These are phyloP conservation scores for Pisolithus albus DNA, from an alignment of 768 basidiomycete genomes.

Conservation along the genomic window DNA sequence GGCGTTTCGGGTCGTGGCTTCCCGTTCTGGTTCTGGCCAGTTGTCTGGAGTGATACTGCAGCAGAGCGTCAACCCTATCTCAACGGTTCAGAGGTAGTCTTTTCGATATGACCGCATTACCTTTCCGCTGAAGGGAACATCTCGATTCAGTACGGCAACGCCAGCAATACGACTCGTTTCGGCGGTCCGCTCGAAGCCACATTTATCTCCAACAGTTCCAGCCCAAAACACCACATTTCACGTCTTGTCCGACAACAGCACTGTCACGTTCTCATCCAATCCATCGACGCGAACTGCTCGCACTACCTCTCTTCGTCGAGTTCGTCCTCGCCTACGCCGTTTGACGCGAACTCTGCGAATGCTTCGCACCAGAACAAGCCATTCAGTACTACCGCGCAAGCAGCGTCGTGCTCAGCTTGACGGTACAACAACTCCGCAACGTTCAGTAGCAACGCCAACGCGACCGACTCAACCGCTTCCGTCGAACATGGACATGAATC, in stretches of 20 bases:
- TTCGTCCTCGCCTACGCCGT: conserved; percentile 27
- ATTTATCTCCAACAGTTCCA: conserved; percentile 34
- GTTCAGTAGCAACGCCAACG: conserved; percentile 33
- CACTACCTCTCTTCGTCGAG: conserved; percentile 28
- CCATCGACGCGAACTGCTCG: conserved; percentile 40
- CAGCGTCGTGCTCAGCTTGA: conserved; percentile 53
- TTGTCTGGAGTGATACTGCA: conserved; percentile 39
- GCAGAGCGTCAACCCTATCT: conserved; percentile 29
- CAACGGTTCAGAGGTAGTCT: conserved; percentile 35
- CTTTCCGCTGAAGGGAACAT: conserved; percentile 7
- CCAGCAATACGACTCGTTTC: conserved; percentile 40
- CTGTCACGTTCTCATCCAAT: conserved; percentile 37
- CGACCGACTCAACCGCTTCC: conserved; percentile 45
- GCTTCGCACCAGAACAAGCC: conserved; percentile 43
- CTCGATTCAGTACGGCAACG: conserved; percentile 37
- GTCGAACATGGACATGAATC: conserved; percentile 33
- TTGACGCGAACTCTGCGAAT: conserved; percentile 22
- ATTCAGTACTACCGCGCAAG: conserved; percentile 66
- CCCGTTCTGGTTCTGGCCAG: conserved; percentile 63
- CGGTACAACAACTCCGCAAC: conserved; percentile 58
- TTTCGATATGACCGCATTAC: not conserved
- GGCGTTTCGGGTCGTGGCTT: conserved; percentile 48
- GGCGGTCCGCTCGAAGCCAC: conserved; percentile 39
- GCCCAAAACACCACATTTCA: conserved; percentile 34
- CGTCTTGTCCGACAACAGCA: conserved; percentile 43